Evolutionary conservation across 352 stramenopile species (phyloP).

Genomic region (Phytophthora boehmeriae): DNA sequence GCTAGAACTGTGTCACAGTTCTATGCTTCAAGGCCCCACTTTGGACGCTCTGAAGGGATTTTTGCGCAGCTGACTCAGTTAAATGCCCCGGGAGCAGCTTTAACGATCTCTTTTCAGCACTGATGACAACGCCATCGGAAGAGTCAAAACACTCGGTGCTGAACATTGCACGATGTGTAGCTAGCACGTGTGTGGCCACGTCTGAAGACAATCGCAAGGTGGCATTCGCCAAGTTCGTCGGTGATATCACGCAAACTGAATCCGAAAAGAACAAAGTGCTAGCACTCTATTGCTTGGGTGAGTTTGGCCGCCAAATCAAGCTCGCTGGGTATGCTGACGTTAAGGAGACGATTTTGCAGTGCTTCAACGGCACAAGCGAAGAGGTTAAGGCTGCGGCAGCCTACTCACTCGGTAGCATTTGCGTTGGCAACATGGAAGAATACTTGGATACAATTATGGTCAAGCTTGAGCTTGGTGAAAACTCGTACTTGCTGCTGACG

Average conservation of each 20-base stretch:
- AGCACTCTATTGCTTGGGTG: slow-evolving; percentile 93
- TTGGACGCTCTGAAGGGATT: slow-evolving; percentile 58
- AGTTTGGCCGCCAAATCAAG: slow-evolving; percentile 94
- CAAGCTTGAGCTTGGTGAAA: slow-evolving; percentile 88
- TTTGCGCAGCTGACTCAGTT: slow-evolving; percentile 77
- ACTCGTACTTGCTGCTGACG: slow-evolving; percentile 97
- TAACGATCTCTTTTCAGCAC: slow-evolving; percentile 79
- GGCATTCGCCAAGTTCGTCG: slow-evolving; percentile 79
- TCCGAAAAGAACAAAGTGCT: slow-evolving; percentile 87
- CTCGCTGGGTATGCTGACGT: slow-evolving; percentile 87
- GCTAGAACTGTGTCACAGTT: slow-evolving; percentile 90
- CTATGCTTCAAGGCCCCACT: slow-evolving; percentile 91
- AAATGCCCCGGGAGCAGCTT: slow-evolving; percentile 74
- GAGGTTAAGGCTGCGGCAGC: slow-evolving; percentile 97
- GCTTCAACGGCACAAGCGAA: slow-evolving; percentile 89
- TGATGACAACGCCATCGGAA: slow-evolving; percentile 69
- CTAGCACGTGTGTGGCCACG: slow-evolving; percentile 77
- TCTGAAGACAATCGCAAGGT: slow-evolving; percentile 60
- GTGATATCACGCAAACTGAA: slow-evolving; percentile 57
- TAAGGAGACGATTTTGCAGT: slow-evolving; percentile 89
- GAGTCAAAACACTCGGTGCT: slow-evolving; percentile 92
- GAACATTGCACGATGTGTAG: slow-evolving; percentile 94
- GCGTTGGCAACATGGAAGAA: slow-evolving; percentile 92
- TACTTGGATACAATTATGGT: slow-evolving; percentile 94
- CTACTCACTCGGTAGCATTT: slow-evolving; percentile 96